A percentile compares a stretch with the other conserved stretches of the same genome.
Conservation (phyloP, 305 asterid species). For the Fraxinus dipetala region DNA sequence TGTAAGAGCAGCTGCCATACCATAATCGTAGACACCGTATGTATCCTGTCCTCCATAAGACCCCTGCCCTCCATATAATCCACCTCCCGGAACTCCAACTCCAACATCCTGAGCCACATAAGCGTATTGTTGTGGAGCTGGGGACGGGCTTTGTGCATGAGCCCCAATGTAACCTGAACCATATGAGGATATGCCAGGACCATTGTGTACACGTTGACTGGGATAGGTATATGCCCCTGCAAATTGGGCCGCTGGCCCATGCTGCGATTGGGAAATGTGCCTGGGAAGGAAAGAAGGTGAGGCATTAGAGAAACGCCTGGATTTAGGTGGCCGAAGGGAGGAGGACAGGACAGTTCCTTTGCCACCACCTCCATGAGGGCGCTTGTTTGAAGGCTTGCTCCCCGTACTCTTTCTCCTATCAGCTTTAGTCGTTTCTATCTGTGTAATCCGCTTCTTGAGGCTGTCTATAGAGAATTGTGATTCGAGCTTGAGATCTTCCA, state of each 20-base stretch:
- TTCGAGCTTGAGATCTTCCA: neutral
- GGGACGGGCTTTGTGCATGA: neutral
- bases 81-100: neutral
- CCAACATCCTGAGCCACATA: neutral
- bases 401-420: neutral
- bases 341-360: neutral
- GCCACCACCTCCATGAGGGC: neutral
- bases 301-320: neutral
- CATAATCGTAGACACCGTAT: neutral
- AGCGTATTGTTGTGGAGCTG: neutral
- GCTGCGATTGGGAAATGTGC: neutral
- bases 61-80: neutral
- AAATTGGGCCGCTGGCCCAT: neutral
- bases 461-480: neutral
- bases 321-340: neutral
- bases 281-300: neutral
- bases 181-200: neutral
- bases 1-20: neutral
- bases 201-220: neutral
- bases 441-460: neutral
- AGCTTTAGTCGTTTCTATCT: neutral
- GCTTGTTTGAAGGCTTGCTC: neutral
- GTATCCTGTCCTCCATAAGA: neutral
- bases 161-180: neutral
- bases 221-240: neutral